A percentile compares a stretch with the other conserved stretches of the same genome.
phyloP scores from a whole-genome alignment of 768 basidiomycete species.

The Tricholoma saponaceum region DNA sequence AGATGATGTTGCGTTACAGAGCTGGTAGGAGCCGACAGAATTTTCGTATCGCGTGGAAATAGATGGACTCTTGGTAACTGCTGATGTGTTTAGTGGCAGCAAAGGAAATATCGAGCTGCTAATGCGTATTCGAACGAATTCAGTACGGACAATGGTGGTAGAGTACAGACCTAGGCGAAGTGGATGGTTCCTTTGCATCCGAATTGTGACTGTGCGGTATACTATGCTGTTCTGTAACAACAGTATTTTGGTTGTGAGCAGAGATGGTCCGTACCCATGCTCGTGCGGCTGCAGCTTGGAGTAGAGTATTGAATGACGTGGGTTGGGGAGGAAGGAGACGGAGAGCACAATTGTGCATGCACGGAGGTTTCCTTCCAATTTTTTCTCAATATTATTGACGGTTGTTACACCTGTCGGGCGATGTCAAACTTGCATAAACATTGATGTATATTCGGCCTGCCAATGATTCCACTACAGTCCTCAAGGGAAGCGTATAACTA shows the following conservation, averaged over 20 bases:
- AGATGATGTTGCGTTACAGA: neutral
- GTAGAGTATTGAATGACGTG: conserved; percentile 34
- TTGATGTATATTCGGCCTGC: conserved; percentile 1
- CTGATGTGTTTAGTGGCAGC: neutral
- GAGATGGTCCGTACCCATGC: conserved; percentile 37
- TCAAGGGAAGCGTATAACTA: no score
- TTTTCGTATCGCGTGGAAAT: neutral
- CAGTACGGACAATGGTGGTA: neutral
- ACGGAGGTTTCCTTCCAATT: conserved; percentile 28
- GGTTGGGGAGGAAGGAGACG: conserved; percentile 26
- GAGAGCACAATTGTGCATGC: conserved; percentile 47
- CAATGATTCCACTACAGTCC: no score
- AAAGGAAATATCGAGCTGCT: neutral
- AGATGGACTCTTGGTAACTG: neutral
- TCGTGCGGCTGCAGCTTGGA: conserved; percentile 46
- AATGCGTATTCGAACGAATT: neutral
- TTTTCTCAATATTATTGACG: conserved; percentile 8
- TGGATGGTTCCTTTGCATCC: neutral
- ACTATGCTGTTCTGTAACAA: neutral
- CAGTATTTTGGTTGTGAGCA: neutral
- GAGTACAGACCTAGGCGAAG: neutral
- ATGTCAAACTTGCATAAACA: no score
- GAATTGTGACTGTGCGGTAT: neutral
- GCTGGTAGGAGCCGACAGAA: neutral
- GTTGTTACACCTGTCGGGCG: no score